Conservation (phyloP, 2,329 filamentous ascomycete species). For the Aspergillus japonicus region DNA sequence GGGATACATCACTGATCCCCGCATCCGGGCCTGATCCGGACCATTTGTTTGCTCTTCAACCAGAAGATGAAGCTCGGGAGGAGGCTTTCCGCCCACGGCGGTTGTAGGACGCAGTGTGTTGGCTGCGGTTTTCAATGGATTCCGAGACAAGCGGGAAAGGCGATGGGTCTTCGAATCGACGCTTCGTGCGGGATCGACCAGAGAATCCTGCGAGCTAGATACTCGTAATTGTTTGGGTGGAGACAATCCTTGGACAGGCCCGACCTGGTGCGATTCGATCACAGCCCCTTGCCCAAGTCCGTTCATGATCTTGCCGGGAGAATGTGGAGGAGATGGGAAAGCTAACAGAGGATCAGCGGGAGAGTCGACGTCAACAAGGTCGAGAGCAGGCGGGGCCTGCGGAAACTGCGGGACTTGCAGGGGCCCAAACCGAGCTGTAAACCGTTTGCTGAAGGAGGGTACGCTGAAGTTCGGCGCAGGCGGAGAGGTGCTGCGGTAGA, state of each 20-base stretch:
- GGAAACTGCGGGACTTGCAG: constrained; percentile 15
- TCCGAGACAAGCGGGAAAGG: constrained; percentile 17
- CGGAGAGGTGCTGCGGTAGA: constrained; percentile 32
- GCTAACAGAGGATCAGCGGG: constrained; percentile 20
- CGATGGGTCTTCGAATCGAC: not conserved
- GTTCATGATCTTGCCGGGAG: constrained; percentile 28
- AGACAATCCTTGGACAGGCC: not conserved
- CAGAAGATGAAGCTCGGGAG: not conserved
- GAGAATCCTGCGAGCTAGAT: constrained; percentile 1
- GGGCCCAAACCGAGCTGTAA: constrained; percentile 24
- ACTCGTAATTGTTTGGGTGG: not conserved
- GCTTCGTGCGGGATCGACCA: constrained; percentile 1
- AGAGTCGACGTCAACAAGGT: constrained; percentile 15
- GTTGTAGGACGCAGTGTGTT: not conserved
- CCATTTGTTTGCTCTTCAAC: not conserved
- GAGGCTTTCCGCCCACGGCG: constrained; percentile 1
- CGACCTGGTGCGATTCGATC: constrained; percentile 18
- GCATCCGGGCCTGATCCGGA: constrained; percentile 14
- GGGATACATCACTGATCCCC: constrained; percentile 15
- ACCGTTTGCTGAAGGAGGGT: constrained; percentile 42
- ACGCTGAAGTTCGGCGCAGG: constrained; percentile 45
- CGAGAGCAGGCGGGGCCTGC: constrained; percentile 16
- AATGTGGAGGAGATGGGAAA: constrained; percentile 34
- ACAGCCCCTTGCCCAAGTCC: constrained; percentile 24
- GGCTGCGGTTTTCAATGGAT: not conserved